phyloP scores from a whole-genome alignment of 306 rosid species.

The Pyrus pyrifolia region DNA sequence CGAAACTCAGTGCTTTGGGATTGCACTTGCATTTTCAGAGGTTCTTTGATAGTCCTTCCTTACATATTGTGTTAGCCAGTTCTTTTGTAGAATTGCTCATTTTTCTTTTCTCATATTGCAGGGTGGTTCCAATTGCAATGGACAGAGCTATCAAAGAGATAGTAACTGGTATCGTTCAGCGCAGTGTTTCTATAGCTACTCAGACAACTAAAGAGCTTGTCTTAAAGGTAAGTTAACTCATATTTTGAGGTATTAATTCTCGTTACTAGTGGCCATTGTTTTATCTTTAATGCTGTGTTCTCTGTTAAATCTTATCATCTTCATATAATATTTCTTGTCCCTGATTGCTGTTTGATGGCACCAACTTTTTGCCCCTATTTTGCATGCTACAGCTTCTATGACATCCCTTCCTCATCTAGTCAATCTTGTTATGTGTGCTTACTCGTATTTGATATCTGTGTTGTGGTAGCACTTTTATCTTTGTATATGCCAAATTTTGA shows the following conservation, averaged over 20 bases:
- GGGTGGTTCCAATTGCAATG: constrained; percentile 90
- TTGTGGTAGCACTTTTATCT: not conserved
- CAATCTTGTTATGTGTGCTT: not conserved
- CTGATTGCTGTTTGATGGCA: not conserved
- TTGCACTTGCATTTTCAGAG: constrained; percentile 88
- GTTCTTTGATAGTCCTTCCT: constrained; percentile 18
- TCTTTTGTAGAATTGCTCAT: constrained; percentile 8
- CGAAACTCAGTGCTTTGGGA: constrained; percentile 60
- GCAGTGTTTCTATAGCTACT: constrained; percentile 96
- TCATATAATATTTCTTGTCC: not conserved
- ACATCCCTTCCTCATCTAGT: not conserved
- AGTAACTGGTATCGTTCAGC: constrained; percentile 80
- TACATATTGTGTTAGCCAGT: constrained; percentile 2
- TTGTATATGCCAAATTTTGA: not conserved
- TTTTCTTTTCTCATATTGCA: constrained; percentile 20
- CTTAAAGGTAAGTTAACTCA: constrained; percentile 56
- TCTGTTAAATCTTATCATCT: not conserved
- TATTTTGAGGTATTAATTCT: not conserved
- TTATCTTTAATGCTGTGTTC: not conserved
- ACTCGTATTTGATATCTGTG: not conserved
- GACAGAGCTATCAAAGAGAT: constrained; percentile 94
- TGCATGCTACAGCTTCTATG: not conserved
- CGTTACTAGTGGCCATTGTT: not conserved
- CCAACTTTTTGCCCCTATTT: not conserved
- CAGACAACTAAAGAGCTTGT: constrained; percentile 98